Evolutionary conservation across 2,329 filamentous ascomycete species (phyloP).

Genomic region (Fusarium stilboides): DNA sequence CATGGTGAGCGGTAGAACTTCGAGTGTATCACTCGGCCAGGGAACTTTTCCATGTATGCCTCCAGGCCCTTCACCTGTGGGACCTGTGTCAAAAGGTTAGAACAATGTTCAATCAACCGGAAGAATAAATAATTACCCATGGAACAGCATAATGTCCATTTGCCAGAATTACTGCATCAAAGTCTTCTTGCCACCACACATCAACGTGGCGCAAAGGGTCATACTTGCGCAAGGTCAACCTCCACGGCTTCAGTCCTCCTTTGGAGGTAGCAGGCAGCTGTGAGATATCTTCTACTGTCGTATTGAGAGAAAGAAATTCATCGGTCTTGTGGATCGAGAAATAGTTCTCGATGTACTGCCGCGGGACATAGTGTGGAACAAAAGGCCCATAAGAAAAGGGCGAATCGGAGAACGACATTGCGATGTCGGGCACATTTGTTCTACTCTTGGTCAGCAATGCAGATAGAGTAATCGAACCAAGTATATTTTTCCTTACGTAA

Average conservation of each 20-base stretch:
- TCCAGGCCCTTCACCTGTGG: conserved; percentile 63
- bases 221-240: conserved; percentile 63
- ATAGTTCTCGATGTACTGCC: conserved; percentile 70
- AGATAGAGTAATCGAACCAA: conserved; percentile 1
- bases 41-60: conserved; percentile 57
- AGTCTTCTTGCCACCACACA: conserved; percentile 68
- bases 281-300: conserved; percentile 66
- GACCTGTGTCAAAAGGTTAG: conserved; percentile 51
- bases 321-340: conserved; percentile 67
- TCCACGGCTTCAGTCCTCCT: conserved; percentile 57
- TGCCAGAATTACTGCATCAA: conserved; percentile 61
- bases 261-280: conserved; percentile 44
- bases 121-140: conserved; percentile 55
- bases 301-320: conserved; percentile 62
- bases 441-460: conserved; percentile 36
- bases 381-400: conserved; percentile 70
- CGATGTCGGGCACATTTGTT: conserved; percentile 70
- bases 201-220: conserved; percentile 62
- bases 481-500: conserved; percentile 60
- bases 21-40: conserved; percentile 61
- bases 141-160: conserved; percentile 63
- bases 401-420: conserved; percentile 69
- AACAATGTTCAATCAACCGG: accelerated
- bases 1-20: conserved; percentile 61
- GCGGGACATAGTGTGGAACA: conserved; percentile 67